Percentiles rank a stretch among this genome's conserved stretches.
phyloP scores from a whole-genome alignment of 164 flowering plant species.

The Vitis rupestris region DNA sequence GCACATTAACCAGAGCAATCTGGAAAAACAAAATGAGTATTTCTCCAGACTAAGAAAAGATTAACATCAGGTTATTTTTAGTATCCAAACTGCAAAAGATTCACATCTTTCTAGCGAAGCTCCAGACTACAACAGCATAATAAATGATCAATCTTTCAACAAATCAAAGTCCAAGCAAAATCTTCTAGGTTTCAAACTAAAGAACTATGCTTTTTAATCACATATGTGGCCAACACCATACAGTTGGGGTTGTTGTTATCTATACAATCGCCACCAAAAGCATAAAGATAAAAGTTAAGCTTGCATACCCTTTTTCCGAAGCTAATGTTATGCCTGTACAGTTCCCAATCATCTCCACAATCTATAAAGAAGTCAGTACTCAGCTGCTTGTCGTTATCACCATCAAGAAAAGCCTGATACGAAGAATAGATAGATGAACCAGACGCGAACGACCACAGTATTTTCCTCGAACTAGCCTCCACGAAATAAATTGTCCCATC shows the following conservation, averaged over 20 bases:
- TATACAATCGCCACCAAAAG: too few species aligned
- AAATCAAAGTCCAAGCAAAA: not conserved
- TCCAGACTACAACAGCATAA: not conserved
- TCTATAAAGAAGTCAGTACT: slow-evolving; percentile 36
- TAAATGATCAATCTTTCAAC: not conserved
- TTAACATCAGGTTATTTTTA: too few species aligned
- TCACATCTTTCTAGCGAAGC: not conserved
- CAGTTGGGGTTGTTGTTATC: too few species aligned
- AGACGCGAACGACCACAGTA: slow-evolving; percentile 51
- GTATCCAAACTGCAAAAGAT: not conserved
- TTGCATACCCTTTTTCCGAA: slow-evolving; percentile 37
- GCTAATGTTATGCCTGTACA: slow-evolving; percentile 34
- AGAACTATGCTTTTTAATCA: too few species aligned
- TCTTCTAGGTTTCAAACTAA: not conserved
- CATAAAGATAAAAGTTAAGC: too few species aligned
- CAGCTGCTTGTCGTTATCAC: slow-evolving; percentile 19
- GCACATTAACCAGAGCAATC: not conserved
- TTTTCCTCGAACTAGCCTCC: slow-evolving; percentile 32
- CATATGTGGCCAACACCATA: too few species aligned
- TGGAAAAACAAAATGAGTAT: not conserved
- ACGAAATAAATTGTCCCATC: slow-evolving; percentile 56
- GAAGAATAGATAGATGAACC: slow-evolving; percentile 59
- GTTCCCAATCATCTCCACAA: slow-evolving; percentile 50
- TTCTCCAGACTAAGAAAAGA: not conserved
- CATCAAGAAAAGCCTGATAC: slow-evolving; percentile 32